A percentile compares a stretch with the other conserved stretches of the same genome.
These are phyloP conservation scores for Spergularia azorica DNA, from an alignment of 179 eudicot species.

Conservation along the genomic window DNA sequence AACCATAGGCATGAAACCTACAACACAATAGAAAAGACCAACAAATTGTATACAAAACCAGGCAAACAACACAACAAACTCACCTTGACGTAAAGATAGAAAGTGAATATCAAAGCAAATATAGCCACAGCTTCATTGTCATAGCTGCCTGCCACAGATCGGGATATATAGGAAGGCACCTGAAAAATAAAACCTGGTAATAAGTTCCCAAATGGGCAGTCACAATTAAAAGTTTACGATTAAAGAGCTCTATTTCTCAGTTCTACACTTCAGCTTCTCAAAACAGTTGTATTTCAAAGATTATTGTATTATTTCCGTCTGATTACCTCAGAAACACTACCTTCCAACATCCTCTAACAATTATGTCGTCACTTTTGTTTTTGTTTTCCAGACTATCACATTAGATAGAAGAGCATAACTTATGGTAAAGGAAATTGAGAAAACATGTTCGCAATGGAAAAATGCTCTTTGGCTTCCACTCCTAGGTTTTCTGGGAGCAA, in stretches of 20 bases:
- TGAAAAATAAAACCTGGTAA: conserved; percentile 30
- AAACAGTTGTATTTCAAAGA: not conserved
- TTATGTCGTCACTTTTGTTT: not conserved
- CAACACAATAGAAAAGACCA: not conserved
- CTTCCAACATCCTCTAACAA: not conserved
- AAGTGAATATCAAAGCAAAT: conserved; percentile 94
- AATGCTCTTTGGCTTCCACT: no score
- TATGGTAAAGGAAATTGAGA: not conserved
- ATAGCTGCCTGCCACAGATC: conserved; percentile 94
- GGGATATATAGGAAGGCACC: conserved; percentile 98
- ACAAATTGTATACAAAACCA: not conserved
- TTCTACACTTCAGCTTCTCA: not conserved
- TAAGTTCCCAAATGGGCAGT: not conserved
- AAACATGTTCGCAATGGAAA: not conserved
- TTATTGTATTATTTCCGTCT: not conserved
- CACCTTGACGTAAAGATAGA: conserved; percentile 89
- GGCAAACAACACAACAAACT: not conserved
- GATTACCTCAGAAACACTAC: not conserved
- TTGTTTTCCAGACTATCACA: not conserved
- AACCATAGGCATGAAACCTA: not conserved
- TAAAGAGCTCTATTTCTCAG: not conserved
- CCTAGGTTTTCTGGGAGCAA: no score
- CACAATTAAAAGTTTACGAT: not conserved
- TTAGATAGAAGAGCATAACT: not conserved
- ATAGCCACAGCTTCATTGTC: conserved; percentile 99